Conservation (phyloP, 2,329 filamentous ascomycete genomes). For the Penicillium sp. region DNA sequence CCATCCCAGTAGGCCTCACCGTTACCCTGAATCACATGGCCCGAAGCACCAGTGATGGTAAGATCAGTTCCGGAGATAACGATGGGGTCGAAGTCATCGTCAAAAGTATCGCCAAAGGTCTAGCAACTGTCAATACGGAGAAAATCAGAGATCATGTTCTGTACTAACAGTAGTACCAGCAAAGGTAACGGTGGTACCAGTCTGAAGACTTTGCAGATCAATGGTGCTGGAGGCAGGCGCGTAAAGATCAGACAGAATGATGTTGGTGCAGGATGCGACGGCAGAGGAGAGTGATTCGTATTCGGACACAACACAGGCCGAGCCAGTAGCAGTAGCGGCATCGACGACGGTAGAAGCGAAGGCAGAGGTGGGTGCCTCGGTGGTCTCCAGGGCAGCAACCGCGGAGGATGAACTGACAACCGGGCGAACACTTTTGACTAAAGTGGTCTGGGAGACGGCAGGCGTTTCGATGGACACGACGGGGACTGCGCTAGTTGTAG, state of each 20-base stretch:
- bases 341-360: background rate
- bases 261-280: constrained; percentile 42
- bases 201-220: constrained; percentile 41
- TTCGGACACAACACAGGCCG: constrained; percentile 13
- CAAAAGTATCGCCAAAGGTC: constrained; percentile 39
- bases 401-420: constrained; percentile 1
- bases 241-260: constrained; percentile 41
- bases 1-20: constrained; percentile 47
- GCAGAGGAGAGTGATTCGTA: constrained; percentile 36
- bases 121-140: background rate
- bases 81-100: constrained; percentile 40
- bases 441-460: constrained; percentile 4
- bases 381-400: background rate
- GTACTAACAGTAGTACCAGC: constrained; percentile 33
- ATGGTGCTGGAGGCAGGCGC: constrained; percentile 41
- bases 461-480: constrained; percentile 1
- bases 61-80: constrained; percentile 41
- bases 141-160: too few relatives aligned
- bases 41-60: constrained; percentile 38
- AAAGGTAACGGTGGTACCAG: constrained; percentile 45
- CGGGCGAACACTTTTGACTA: constrained; percentile 6
- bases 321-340: constrained; percentile 1
- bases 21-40: constrained; percentile 40
- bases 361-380: constrained; percentile 2
- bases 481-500: background rate